phyloP scores from a whole-genome alignment of 352 stramenopile species.

The Globisporangium megalacanthum region DNA sequence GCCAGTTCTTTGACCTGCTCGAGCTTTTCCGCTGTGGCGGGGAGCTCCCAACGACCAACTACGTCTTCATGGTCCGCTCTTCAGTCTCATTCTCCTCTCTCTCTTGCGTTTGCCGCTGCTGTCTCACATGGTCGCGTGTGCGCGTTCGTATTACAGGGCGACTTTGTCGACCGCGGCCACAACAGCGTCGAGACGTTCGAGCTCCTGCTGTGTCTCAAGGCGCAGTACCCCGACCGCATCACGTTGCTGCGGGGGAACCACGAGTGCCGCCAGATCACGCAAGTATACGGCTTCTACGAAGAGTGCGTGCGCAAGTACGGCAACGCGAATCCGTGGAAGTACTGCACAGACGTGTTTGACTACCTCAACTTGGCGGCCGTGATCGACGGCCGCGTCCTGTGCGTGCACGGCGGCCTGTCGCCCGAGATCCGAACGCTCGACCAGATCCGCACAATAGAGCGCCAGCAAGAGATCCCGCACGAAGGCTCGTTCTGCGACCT shows the following conservation, averaged over 20 bases:
- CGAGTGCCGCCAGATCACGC: slow-evolving; percentile 94
- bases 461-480: slow-evolving; percentile 95
- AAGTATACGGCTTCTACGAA: slow-evolving; percentile 98
- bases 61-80: slow-evolving; percentile 84
- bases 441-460: slow-evolving; percentile 94
- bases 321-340: slow-evolving; percentile 94
- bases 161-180: slow-evolving; percentile 89
- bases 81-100: neutral
- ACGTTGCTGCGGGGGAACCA: slow-evolving; percentile 87
- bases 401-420: slow-evolving; percentile 94
- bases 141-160: slow-evolving; percentile 40
- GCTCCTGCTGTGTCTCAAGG: slow-evolving; percentile 84
- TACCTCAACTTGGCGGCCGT: slow-evolving; percentile 93
- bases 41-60: slow-evolving; percentile 84
- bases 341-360: slow-evolving; percentile 96
- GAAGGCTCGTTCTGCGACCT: slow-evolving; percentile 97
- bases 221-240: slow-evolving; percentile 84
- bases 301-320: slow-evolving; percentile 97
- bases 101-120: neutral
- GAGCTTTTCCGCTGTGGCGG: slow-evolving; percentile 86
- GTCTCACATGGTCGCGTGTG: neutral
- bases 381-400: slow-evolving; percentile 89
- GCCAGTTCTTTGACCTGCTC: slow-evolving; percentile 87
- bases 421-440: slow-evolving; percentile 94
- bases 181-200: slow-evolving; percentile 90